phyloP scores from a whole-genome alignment of 2,329 filamentous ascomycete genomes.

The Fusarium anguioides region DNA sequence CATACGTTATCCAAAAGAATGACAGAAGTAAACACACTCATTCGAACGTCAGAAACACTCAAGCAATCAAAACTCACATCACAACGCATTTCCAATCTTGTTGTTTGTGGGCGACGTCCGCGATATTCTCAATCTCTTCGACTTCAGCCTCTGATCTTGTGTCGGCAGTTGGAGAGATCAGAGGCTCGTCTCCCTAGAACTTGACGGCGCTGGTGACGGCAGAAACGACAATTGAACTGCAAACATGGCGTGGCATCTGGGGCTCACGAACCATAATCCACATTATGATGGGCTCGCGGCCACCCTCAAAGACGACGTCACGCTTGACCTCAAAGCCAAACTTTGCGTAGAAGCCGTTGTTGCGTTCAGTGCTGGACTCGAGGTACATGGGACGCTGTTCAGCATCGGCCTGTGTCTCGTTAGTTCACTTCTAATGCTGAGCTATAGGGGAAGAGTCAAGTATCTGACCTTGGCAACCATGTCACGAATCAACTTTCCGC shows the following conservation, averaged over 20 bases:
- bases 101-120: not conserved
- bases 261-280: constrained; percentile 88
- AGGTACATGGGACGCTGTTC: constrained; percentile 79
- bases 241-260: constrained; percentile 48
- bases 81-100: constrained; percentile 23
- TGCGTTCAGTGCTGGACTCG: constrained; percentile 77
- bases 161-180: constrained; percentile 25
- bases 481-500: constrained; percentile 75
- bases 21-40: constrained; percentile 1
- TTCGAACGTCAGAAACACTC: not conserved
- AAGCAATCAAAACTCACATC: constrained; percentile 26
- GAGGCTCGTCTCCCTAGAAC: constrained; percentile 42
- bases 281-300: constrained; percentile 69
- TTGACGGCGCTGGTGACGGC: constrained; percentile 37
- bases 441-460: not conserved
- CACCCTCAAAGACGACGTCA: constrained; percentile 71
- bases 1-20: constrained; percentile 11
- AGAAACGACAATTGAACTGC: constrained; percentile 40
- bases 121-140: constrained; percentile 7
- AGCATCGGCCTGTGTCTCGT: constrained; percentile 69
- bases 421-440: not conserved
- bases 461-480: constrained; percentile 70
- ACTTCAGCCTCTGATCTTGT: constrained; percentile 32
- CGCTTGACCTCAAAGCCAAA: constrained; percentile 77
- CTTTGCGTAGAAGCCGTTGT: constrained; percentile 78